These are phyloP conservation scores for Diaporthe batatas DNA, from an alignment of 2,329 filamentous ascomycete species.

Conservation along the genomic window DNA sequence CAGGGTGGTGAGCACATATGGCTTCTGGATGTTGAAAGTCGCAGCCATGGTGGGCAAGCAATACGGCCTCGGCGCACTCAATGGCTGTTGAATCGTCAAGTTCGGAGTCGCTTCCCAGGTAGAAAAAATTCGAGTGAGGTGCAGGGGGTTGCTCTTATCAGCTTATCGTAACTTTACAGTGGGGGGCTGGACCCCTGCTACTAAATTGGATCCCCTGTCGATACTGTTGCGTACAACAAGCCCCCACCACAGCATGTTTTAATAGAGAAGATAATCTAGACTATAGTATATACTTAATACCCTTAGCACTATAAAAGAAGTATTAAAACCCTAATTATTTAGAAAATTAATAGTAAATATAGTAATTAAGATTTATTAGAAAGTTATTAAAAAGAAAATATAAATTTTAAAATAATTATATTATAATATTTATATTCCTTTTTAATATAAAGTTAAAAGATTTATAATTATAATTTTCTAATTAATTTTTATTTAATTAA, in stretches of 20 bases:
- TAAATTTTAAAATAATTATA: too few relatives aligned
- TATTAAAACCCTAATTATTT: too few relatives aligned
- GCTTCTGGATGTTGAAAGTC: constrained; percentile 73
- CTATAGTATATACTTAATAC: neutral
- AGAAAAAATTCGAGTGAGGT: constrained; percentile 40
- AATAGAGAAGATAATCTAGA: neutral
- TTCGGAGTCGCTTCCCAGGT: neutral
- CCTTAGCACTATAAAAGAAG: too few relatives aligned
- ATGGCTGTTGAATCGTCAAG: neutral
- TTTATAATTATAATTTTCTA: too few relatives aligned
- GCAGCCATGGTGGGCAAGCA: constrained; percentile 61
- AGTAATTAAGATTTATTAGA: too few relatives aligned
- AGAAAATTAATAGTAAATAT: too few relatives aligned
- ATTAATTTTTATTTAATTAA: too few relatives aligned
- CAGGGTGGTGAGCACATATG: constrained; percentile 72
- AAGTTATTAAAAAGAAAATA: too few relatives aligned
- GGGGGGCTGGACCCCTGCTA: neutral
- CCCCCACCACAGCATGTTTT: neutral
- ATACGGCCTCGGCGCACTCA: constrained; percentile 7
- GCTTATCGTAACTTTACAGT: constrained; percentile 35
- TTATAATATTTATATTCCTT: too few relatives aligned
- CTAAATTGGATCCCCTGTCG: neutral
- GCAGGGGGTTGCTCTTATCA: constrained; percentile 40
- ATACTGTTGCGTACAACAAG: neutral
- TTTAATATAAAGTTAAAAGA: too few relatives aligned